Evolutionary conservation across 1,284 basidiomycete species (phyloP), one percentile per base, ranked within the genome.

Genomic region (Marasmius fiardii): DNA sequence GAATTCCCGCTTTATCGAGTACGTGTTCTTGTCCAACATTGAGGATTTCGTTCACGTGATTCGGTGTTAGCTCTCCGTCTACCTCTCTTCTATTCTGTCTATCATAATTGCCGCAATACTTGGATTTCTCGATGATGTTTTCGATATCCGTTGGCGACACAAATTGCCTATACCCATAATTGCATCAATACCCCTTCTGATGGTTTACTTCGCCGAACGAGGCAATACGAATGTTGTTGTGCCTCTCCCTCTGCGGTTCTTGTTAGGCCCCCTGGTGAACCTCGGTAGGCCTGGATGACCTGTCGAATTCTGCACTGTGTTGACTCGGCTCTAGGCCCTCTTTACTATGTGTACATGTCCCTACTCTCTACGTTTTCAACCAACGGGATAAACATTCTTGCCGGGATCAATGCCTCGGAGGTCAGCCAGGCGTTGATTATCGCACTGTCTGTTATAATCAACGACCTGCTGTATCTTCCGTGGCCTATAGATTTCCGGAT

Each of bases 341-440:
- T 98, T 14, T 99, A 99, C 74, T 99, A 99, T 71, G 61, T 96
- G 48, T 99, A 98, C 76, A 98, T 99, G 88, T 86, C 93, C 5
- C 75, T 98, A 34, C 79, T 99, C 8, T 98, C 95, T 14, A 99
- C 94, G 0, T 99, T 99, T 70, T 88, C 93, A 57, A 98, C 95
- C 12, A 99, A 99, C 74, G 92, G 91, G 70, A 98, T 99, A 81
- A 99, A 99, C 71, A 99, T 99, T 64, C 85, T 99, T 7, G 97
- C 96, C 2, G 97, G 97, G 4, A 92, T 98, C 65, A 99, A 99
- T 68, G 97, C 96, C 11, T 89, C 97, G 1, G 97, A 99, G 76
- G 92, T 90, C 57, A 85, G 88, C 53, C 97, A 99, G 74, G 93
- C 95, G 0, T 74, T 98, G 33, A 84, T 99, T 59, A 99, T 99